phyloP scores from a whole-genome alignment of 208 protist genomes.

The Acanthamoeba lenticulata region DNA sequence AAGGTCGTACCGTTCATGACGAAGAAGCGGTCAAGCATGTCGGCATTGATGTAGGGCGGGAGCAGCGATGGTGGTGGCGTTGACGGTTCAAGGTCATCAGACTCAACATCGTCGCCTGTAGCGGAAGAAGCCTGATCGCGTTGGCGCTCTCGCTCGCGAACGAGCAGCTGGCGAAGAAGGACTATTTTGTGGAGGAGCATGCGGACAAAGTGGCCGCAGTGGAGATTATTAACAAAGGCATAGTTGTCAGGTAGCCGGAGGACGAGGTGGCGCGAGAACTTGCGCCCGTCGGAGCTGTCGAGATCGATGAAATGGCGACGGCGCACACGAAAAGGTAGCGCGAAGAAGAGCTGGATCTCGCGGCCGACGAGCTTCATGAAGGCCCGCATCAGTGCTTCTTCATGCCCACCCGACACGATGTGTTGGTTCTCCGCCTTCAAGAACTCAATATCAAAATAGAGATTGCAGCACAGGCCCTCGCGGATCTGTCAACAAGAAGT shows the following conservation, averaged over 20 bases:
- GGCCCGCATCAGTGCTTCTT: not conserved
- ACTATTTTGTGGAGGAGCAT: constrained; percentile 9
- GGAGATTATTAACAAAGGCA: not conserved
- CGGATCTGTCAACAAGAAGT: not conserved
- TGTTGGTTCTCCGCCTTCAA: not conserved
- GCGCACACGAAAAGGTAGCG: not conserved
- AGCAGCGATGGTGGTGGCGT: no score
- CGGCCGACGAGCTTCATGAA: not conserved
- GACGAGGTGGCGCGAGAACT: constrained; percentile 45
- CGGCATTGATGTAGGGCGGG: not conserved
- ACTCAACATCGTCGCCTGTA: not conserved
- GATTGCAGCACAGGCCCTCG: constrained; percentile 29
- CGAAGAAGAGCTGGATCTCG: constrained; percentile 8
- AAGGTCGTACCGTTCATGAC: constrained; percentile 6
- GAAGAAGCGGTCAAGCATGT: not conserved
- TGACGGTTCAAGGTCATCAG: not conserved
- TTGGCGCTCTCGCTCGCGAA: not conserved
- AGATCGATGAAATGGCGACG: constrained; percentile 7
- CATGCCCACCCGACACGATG: not conserved
- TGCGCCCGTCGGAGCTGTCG: not conserved
- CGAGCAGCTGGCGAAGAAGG: not conserved
- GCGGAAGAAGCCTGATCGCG: not conserved
- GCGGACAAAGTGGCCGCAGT: constrained; percentile 39
- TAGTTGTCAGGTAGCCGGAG: constrained; percentile 29
- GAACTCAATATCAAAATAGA: constrained; percentile 59